Evolutionary conservation across 495 filamentous ascomycete species (phyloP).

Genomic region (Penicillium paxilli): DNA sequence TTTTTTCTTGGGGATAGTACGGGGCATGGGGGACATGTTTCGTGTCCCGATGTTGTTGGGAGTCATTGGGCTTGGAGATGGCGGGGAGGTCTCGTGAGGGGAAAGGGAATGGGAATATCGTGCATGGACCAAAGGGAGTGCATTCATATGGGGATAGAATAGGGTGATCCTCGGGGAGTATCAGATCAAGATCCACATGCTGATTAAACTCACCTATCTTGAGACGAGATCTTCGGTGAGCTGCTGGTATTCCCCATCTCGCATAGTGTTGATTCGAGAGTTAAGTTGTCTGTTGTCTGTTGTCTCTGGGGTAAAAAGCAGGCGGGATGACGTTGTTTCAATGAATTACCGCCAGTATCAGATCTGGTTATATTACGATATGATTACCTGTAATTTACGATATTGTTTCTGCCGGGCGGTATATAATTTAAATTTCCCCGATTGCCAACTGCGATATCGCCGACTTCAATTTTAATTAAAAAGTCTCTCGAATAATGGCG

Average conservation of each 20-base stretch:
- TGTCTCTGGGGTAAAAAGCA: no score
- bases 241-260: conserved; percentile 67
- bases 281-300: no score
- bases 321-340: conserved; percentile 27
- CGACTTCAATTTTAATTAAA: conserved; percentile 8
- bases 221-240: conserved; percentile 68
- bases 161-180: background rate
- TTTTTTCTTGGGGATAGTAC: no score
- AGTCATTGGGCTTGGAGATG: background rate
- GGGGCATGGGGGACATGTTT: no score
- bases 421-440: no score
- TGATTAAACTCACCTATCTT: conserved; percentile 60
- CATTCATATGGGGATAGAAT: background rate
- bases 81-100: conserved; percentile 26
- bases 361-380: conserved; percentile 11
- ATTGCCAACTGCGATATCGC: conserved; percentile 7
- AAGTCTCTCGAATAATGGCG: no score
- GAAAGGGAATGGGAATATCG: conserved; percentile 14
- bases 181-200: background rate
- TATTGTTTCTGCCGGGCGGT: conserved; percentile 19
- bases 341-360: no score
- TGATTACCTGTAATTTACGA: conserved; percentile 18
- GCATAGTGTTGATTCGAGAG: conserved; percentile 38
- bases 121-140: background rate
- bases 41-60: background rate